These are phyloP conservation scores for Rossbeevera mucosa DNA, from an alignment of 768 basidiomycete genomes.

Conservation along the genomic window DNA sequence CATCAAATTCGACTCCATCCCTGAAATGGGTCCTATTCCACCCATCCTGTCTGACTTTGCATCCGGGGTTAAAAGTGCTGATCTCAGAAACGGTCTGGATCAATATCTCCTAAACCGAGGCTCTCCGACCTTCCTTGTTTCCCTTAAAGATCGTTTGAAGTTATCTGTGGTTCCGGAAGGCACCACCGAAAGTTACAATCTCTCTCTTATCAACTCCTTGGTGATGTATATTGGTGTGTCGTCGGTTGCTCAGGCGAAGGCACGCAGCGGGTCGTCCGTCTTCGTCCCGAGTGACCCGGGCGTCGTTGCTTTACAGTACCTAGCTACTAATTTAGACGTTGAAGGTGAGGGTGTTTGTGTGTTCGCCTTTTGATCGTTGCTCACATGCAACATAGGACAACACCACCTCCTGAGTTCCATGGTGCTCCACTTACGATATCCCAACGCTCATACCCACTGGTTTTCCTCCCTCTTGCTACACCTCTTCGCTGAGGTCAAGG, in stretches of 20 bases:
- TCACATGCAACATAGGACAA: slow-evolving; percentile 58
- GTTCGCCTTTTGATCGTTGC: not conserved
- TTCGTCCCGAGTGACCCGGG: slow-evolving; percentile 83
- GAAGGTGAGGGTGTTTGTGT: slow-evolving; percentile 61
- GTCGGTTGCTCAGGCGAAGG: slow-evolving; percentile 84
- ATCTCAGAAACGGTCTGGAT: slow-evolving; percentile 77
- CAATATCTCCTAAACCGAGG: slow-evolving; percentile 79
- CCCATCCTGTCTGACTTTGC: slow-evolving; percentile 90
- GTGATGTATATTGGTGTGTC: slow-evolving; percentile 97
- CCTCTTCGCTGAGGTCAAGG: slow-evolving; percentile 76
- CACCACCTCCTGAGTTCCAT: slow-evolving; percentile 92
- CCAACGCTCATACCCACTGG: slow-evolving; percentile 98
- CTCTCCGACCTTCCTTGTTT: slow-evolving; percentile 64
- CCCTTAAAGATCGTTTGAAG: slow-evolving; percentile 73
- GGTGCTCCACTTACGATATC: slow-evolving; percentile 92
- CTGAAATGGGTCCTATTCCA: slow-evolving; percentile 91
- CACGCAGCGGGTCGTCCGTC: slow-evolving; percentile 72
- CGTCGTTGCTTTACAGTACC: slow-evolving; percentile 76
- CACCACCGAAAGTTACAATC: slow-evolving; percentile 66
- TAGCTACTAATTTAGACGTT: slow-evolving; percentile 78
- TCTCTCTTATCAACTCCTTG: slow-evolving; percentile 86
- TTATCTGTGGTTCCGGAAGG: slow-evolving; percentile 43
- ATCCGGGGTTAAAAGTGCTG: slow-evolving; percentile 71
- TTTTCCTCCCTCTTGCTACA: slow-evolving; percentile 88
- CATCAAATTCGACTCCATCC: slow-evolving; percentile 66